Conservation (phyloP, 306 rosid species). For the Lathyrus sativus region DNA sequence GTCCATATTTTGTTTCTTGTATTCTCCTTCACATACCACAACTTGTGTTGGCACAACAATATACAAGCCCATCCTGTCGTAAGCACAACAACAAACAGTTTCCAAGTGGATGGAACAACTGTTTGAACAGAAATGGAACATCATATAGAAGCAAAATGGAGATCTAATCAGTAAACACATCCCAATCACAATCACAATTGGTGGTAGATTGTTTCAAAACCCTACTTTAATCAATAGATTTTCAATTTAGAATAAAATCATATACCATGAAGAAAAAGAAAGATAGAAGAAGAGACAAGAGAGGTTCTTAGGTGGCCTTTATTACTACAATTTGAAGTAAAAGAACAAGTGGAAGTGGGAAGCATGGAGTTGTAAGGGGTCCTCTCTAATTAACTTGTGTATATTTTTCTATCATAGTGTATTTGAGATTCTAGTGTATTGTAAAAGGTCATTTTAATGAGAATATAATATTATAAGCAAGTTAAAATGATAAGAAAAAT, state of each 20-base stretch:
- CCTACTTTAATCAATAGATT: no score
- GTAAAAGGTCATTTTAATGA: no score
- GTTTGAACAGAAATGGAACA: conserved; percentile 45
- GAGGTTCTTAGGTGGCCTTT: conserved; percentile 26
- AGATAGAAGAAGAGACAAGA: conserved; percentile 29
- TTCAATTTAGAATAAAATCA: no score
- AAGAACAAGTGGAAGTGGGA: conserved; percentile 38
- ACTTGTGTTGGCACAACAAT: neutral
- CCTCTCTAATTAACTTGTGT: neutral
- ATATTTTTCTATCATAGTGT: no score
- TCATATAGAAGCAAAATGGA: conserved; percentile 46
- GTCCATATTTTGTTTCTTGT: neutral
- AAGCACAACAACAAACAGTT: conserved; percentile 30
- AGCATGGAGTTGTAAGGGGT: conserved; percentile 36
- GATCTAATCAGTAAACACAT: conserved; percentile 59
- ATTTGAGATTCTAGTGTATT: no score
- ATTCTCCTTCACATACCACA: neutral
- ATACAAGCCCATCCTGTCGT: neutral
- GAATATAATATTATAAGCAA: no score
- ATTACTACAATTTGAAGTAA: conserved; percentile 34
- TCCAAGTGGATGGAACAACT: conserved; percentile 29
- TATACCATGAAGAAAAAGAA: neutral
- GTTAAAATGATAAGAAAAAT: no score
- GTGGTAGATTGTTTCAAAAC: no score
- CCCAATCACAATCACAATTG: neutral